These are phyloP conservation scores for Porcisia hertigi DNA, from an alignment of 208 protist genomes.

Conservation along the genomic window DNA sequence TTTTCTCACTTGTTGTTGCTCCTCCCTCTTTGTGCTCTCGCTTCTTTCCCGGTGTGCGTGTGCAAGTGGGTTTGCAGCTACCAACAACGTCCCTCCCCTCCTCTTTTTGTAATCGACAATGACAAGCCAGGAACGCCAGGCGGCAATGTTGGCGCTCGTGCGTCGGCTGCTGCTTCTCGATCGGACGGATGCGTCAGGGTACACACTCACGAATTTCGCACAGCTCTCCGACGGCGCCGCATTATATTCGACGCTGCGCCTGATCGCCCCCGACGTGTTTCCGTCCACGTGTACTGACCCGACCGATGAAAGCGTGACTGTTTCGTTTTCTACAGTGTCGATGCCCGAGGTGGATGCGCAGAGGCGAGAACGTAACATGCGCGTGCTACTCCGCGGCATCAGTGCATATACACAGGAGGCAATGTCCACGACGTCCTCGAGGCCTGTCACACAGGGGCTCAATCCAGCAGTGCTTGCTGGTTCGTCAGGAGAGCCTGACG, in stretches of 20 bases:
- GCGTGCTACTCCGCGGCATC: slow-evolving; percentile 41
- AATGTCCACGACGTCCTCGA: slow-evolving; percentile 27
- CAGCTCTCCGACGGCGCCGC: slow-evolving; percentile 43
- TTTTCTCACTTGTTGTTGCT: too few relatives aligned
- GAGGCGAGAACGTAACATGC: slow-evolving; percentile 47
- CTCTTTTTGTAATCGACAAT: neutral
- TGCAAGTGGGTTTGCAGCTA: too few relatives aligned
- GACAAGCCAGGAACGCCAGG: slow-evolving; percentile 14
- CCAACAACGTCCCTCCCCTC: too few relatives aligned
- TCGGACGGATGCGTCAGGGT: slow-evolving; percentile 6
- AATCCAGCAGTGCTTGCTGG: slow-evolving; percentile 28
- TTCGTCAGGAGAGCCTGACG: slow-evolving; percentile 11
- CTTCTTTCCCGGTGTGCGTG: too few relatives aligned
- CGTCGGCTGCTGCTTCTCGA: slow-evolving; percentile 24
- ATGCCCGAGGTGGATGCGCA: slow-evolving; percentile 7
- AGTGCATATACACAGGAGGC: slow-evolving; percentile 42
- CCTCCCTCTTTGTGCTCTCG: too few relatives aligned
- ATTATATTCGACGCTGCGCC: slow-evolving; percentile 47
- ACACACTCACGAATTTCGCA: slow-evolving; percentile 24
- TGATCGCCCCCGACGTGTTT: slow-evolving; percentile 40
- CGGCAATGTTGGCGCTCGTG: slow-evolving; percentile 30
- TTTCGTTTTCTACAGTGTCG: slow-evolving; percentile 1
- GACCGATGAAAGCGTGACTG: slow-evolving; percentile 1
- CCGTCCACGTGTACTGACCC: slow-evolving; percentile 29
- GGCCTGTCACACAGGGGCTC: slow-evolving; percentile 30